Base-by-base conservation (phyloP, 1,139 yeast genomes). In the Saccharomyces hybrid region DNA sequence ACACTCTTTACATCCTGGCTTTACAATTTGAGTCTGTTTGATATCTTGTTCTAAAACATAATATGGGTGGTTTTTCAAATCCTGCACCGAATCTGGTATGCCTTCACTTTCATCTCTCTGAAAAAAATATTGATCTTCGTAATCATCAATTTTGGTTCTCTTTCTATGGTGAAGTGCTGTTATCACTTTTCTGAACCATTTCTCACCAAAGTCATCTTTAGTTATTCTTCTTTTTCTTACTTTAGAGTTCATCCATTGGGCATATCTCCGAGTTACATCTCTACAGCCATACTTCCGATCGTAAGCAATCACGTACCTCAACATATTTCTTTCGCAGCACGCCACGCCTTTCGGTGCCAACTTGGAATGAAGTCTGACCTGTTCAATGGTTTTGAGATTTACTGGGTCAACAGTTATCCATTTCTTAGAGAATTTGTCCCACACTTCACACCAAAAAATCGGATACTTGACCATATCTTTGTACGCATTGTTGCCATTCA, bases 401-500 rank as follows among this genome's bases (percentile, higher is more conserved):
- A 84, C 74, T 0, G 97, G 95, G 63, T 93, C 98, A 1, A 90
- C 76, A 3, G 95, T 82, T n/a, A 89, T 78, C 96, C 97, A 91
- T 57, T 78, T 80, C 56, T 82, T 78, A 4, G 82, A 71, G 57
- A 78, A 81, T 52, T 78, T 78, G 67, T 93, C 93, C 95, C 96
- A 93, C 0, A 88, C 97, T 68, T 93, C 99, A 14, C 83, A 84
- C 99, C 99, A 93, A 65, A 86, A 89, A 0, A 89, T 76, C 0
- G 98, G 98, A 64, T 74, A 84, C 3, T 66, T 68, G 48, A 48
- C 57, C 56, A 38, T 55, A 47, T 51, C 57, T 49, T 54, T 55
- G 16, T 32, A 32, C 16, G 38, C 16, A 16, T 42, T 19, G 11
- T 25, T 23, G 6, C 13, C 27, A 27, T 9, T 28, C 8, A 28